phyloP scores from a whole-genome alignment of 2,329 filamentous ascomycete genomes.

The Apiospora arundinis region DNA sequence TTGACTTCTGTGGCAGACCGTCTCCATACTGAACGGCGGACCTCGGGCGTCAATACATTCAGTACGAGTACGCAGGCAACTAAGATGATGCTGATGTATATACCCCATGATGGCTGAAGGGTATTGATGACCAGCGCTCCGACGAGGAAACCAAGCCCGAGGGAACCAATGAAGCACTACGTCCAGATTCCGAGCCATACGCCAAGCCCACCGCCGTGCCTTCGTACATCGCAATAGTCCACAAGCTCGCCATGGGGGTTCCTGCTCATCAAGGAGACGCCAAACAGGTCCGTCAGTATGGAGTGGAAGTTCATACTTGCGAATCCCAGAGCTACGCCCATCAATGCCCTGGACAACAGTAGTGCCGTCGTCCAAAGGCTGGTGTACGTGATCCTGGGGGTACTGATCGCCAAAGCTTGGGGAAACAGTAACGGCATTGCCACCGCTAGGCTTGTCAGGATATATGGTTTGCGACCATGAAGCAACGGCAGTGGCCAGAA shows the following conservation, averaged over 20 bases:
- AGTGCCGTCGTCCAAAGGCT: constrained; percentile 64
- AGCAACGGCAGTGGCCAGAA: constrained; percentile 77
- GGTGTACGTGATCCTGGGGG: constrained; percentile 61
- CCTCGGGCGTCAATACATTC: constrained; percentile 75
- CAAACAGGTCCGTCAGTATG: constrained; percentile 76
- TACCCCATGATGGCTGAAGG: constrained; percentile 73
- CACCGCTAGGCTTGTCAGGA: constrained; percentile 70
- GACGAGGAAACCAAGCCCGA: constrained; percentile 74
- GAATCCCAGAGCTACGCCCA: constrained; percentile 74
- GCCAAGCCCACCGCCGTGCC: constrained; percentile 79
- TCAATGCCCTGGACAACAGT: constrained; percentile 67
- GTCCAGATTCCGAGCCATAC: constrained; percentile 82
- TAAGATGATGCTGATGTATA: constrained; percentile 75
- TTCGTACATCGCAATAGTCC: constrained; percentile 69
- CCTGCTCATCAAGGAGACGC: constrained; percentile 74
- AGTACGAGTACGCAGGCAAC: constrained; percentile 69
- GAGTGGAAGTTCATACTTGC: constrained; percentile 79
- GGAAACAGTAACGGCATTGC: constrained; percentile 78
- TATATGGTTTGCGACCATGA: constrained; percentile 79
- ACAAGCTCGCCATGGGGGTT: constrained; percentile 77
- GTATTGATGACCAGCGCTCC: constrained; percentile 73
- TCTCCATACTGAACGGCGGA: constrained; percentile 71
- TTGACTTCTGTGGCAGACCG: constrained; percentile 71
- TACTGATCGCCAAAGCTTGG: constrained; percentile 71
- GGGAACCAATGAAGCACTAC: constrained; percentile 76